Percentiles rank a stretch among this genome's conserved stretches.
These are phyloP conservation scores for Phytophthora ramorum DNA, from an alignment of 352 stramenopile genomes.

Conservation along the genomic window DNA sequence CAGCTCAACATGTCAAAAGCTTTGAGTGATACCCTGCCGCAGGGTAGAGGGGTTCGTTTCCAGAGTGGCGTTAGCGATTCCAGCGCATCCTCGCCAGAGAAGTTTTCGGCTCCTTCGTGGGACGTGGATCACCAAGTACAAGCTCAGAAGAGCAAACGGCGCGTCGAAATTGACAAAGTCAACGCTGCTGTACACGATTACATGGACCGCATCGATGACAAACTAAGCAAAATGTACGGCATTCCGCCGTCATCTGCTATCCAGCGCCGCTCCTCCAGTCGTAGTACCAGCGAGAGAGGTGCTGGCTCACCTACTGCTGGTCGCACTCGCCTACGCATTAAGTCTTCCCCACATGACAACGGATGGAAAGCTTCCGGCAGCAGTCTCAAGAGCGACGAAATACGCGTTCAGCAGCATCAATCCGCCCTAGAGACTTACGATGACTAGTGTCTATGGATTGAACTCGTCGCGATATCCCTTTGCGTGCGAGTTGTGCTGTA, in stretches of 20 bases:
- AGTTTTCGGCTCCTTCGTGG: not conserved
- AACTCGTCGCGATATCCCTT: too few species aligned
- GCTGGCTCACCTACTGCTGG: not conserved
- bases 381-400: conserved; percentile 23
- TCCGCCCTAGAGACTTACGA: conserved; percentile 9
- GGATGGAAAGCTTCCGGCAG: conserved; percentile 5
- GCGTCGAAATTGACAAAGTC: conserved; percentile 72
- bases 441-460: not conserved
- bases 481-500: too few species aligned
- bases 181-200: conserved; percentile 78
- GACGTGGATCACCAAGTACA: not conserved
- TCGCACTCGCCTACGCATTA: not conserved
- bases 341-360: not conserved
- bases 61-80: conserved; percentile 4
- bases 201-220: conserved; percentile 86
- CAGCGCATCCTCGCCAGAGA: not conserved
- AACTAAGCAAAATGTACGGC: conserved; percentile 81
- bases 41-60: conserved; percentile 5
- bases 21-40: conserved; percentile 17
- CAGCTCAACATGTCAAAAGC: conserved; percentile 44
- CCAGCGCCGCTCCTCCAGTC: conserved; percentile 9
- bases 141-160: conserved; percentile 33
- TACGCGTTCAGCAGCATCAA: conserved; percentile 21
- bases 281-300: not conserved
- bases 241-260: conserved; percentile 59